Evolutionary conservation across 768 basidiomycete species (phyloP).

Genomic region (Agaricus sinodeliciosus): DNA sequence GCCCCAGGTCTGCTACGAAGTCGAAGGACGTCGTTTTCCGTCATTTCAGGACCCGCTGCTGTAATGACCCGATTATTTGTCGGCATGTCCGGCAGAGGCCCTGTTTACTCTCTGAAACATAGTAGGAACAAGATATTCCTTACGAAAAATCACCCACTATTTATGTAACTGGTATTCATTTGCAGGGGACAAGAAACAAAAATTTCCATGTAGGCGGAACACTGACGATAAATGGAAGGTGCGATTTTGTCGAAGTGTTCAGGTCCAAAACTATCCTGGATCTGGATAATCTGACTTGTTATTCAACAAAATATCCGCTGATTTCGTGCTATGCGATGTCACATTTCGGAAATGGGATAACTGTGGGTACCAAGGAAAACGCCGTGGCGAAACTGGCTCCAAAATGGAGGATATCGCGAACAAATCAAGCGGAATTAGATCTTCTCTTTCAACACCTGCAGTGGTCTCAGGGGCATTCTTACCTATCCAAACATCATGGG

Average conservation of each 20-base stretch:
- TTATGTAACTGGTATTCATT: background rate
- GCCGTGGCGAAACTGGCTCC: background rate
- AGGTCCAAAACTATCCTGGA: background rate
- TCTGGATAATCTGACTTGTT: background rate
- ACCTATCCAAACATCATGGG: background rate
- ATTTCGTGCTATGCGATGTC: slow-evolving; percentile 7
- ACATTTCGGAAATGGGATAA: slow-evolving; percentile 2
- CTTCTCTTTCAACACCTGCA: background rate
- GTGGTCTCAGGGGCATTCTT: background rate
- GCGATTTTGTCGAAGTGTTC: slow-evolving; percentile 10
- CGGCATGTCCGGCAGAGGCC: no score
- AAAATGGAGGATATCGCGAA: background rate
- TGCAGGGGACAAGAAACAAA: background rate
- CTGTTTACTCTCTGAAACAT: no score
- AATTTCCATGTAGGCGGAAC: background rate
- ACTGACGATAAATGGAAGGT: slow-evolving; percentile 5
- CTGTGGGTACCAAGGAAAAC: background rate
- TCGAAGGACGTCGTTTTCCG: no score
- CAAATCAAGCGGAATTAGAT: background rate
- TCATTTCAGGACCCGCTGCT: no score
- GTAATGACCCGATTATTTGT: no score
- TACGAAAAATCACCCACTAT: no score
- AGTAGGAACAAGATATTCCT: no score
- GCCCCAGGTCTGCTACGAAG: no score
- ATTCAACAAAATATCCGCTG: slow-evolving; percentile 2